phyloP scores from a whole-genome alignment of 768 basidiomycete species.

The Podaxis rugospora region DNA sequence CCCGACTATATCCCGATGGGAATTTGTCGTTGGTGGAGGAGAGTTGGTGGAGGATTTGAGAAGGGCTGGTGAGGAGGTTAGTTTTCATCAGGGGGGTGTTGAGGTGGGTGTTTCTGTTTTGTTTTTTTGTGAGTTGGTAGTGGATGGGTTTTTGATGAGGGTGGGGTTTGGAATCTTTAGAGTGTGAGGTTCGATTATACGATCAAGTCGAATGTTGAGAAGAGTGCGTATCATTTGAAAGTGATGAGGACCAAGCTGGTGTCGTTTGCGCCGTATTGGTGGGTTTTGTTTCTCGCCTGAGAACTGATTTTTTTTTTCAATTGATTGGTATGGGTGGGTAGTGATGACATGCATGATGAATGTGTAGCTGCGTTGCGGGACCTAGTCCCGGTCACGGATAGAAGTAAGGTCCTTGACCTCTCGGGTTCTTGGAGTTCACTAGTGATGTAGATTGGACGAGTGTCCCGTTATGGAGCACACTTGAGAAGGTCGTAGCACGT shows the following conservation, averaged over 20 bases:
- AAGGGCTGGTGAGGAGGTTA: constrained; percentile 17
- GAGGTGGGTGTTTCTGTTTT: background rate
- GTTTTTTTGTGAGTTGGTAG: background rate
- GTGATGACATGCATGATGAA: constrained; percentile 4
- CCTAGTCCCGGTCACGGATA: background rate
- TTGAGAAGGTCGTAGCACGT: constrained; percentile 16
- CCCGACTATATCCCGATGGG: constrained; percentile 19
- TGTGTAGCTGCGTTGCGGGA: background rate
- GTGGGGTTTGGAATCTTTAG: background rate
- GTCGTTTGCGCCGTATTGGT: constrained; percentile 3
- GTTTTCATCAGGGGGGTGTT: background rate
- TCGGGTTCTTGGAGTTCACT: background rate
- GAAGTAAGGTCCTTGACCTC: background rate
- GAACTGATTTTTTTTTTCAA: background rate
- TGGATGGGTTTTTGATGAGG: background rate
- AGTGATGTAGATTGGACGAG: constrained; percentile 6
- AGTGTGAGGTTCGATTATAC: background rate
- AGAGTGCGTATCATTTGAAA: background rate
- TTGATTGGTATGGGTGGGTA: background rate
- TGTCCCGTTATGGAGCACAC: constrained; percentile 1
- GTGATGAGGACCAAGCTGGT: background rate
- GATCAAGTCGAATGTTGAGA: background rate
- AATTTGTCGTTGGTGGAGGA: constrained; percentile 24
- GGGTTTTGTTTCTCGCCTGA: background rate
- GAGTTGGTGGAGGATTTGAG: constrained; percentile 26